Evolutionary conservation across 2,329 filamentous ascomycete species (phyloP), one percentile per base, ranked within the genome.

Genomic region (Fonsecaea pedrosoi): DNA sequence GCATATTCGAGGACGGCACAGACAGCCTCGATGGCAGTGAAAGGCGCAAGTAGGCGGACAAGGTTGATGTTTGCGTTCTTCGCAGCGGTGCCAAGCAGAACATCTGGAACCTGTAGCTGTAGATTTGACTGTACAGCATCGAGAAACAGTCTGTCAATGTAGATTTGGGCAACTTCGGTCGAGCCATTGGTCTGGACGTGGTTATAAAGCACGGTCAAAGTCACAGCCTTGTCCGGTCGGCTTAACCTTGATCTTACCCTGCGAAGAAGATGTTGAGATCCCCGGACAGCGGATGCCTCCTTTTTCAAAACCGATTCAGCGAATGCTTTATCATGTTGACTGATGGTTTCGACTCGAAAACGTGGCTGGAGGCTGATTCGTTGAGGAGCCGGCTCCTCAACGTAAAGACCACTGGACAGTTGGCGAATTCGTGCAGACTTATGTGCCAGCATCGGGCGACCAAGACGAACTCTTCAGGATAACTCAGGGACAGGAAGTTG

Each of bases 141-240:
- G 34, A 56, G 13, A 25, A 40, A 30, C 3, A 65, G 63, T 55
- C 42, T 65, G 38, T 65, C 58, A 50, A 65, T 55, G 34, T 60
- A 65, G 4, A 65, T 61, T 48, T 65, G 63, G 5, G 63, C 63
- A 37, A 60, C 63, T 38, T 60, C 63, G 13, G 57, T 50, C 35
- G 57, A 38, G 30, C 63, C 63, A 30, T 65, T 59, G 32, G 45
- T 15, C 34, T 65, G 32, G 2, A 65, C 63, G 56, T 65, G 63
- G 34, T 60, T 60, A 25, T 35, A 65, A 30, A 65, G 54, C 25
- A 38, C 63, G 6, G 57, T 55, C 8, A 55, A 34, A 45, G 63
- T 65, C 32, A 65, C 55, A 32, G 48, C 37, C 25, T 42, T 61
- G 18, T 65, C 63, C 12, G 63, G 63, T 12, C 56, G 42, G 30